Conservation (phyloP, 345 rosid genomes). For the Hibiscus trionum region DNA sequence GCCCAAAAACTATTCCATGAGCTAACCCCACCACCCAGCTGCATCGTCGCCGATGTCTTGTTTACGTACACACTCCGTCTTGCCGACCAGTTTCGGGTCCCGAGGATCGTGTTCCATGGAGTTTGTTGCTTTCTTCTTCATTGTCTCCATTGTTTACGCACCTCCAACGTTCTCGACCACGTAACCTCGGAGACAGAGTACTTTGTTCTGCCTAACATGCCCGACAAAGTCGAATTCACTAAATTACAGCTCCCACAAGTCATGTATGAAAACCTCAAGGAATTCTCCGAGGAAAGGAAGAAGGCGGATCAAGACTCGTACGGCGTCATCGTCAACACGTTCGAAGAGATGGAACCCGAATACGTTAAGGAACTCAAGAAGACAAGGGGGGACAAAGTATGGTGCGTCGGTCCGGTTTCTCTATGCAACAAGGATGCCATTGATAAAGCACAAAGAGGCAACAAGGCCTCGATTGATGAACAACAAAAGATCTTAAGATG, state of each 20-base stretch:
- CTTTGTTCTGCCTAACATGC: constrained; percentile 23
- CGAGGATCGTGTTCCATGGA: constrained; percentile 38
- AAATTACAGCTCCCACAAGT: constrained; percentile 23
- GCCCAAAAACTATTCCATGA: constrained; percentile 19
- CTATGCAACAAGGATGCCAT: neutral
- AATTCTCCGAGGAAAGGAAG: constrained; percentile 5
- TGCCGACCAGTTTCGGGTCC: constrained; percentile 34
- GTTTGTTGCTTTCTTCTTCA: constrained; percentile 30
- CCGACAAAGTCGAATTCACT: constrained; percentile 29
- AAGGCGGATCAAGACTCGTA: constrained; percentile 19
- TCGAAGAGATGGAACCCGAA: constrained; percentile 13
- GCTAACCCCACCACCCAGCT: constrained; percentile 28
- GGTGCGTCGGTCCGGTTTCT: constrained; percentile 12
- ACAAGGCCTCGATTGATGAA: neutral
- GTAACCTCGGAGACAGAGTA: constrained; percentile 13
- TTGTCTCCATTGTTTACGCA: constrained; percentile 13
- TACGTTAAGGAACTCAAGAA: neutral
- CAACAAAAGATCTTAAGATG: constrained; percentile 15
- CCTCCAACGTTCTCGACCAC: constrained; percentile 12
- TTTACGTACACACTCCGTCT: constrained; percentile 24
- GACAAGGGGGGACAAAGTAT: neutral
- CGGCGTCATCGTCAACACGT: constrained; percentile 37
- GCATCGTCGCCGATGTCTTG: constrained; percentile 39
- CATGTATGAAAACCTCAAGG: neutral
- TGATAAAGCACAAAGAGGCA: constrained; percentile 1